phyloP scores from a whole-genome alignment of 2,329 filamentous ascomycete genomes.

The Aspergillus sp. region DNA sequence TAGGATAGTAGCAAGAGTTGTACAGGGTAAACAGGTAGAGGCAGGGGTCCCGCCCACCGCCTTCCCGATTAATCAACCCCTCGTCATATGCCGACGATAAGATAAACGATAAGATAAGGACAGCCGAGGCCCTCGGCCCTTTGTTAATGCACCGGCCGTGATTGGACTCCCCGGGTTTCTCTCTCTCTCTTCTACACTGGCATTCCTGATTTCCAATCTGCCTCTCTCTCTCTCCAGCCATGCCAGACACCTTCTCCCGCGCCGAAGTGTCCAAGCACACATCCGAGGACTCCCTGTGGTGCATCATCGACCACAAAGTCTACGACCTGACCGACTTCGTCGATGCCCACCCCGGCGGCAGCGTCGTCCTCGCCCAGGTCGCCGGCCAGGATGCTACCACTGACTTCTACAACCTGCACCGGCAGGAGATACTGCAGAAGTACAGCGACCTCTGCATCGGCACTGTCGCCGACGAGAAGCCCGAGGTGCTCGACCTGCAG shows the following conservation, averaged over 20 bases:
- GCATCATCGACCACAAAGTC: slow-evolving; percentile 76
- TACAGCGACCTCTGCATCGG: slow-evolving; percentile 68
- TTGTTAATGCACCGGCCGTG: too few relatives aligned
- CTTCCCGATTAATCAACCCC: too few relatives aligned
- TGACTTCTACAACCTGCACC: slow-evolving; percentile 85
- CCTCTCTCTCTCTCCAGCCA: slow-evolving; percentile 1
- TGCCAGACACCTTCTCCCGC: slow-evolving; percentile 33
- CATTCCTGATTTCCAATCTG: too few relatives aligned
- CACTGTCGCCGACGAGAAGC: slow-evolving; percentile 62
- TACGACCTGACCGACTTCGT: slow-evolving; percentile 81
- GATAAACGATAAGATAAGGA: too few relatives aligned
- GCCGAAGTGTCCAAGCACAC: slow-evolving; percentile 65
- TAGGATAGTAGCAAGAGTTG: too few relatives aligned
- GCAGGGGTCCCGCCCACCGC: too few relatives aligned
- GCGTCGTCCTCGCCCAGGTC: slow-evolving; percentile 68
- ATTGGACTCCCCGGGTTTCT: too few relatives aligned
- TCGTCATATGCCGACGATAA: too few relatives aligned
- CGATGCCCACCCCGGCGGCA: slow-evolving; percentile 75
- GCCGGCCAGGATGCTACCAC: slow-evolving; percentile 72
- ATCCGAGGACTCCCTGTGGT: slow-evolving; percentile 66
- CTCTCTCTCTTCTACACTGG: not conserved
- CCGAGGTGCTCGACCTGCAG: slow-evolving; percentile 60
- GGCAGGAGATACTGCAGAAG: slow-evolving; percentile 78
- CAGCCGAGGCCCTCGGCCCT: too few relatives aligned
- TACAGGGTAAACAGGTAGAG: too few relatives aligned